Evolutionary conservation across 78 protist genomes (phyloP).

Genomic region (Dictyostelium firmibasis): DNA sequence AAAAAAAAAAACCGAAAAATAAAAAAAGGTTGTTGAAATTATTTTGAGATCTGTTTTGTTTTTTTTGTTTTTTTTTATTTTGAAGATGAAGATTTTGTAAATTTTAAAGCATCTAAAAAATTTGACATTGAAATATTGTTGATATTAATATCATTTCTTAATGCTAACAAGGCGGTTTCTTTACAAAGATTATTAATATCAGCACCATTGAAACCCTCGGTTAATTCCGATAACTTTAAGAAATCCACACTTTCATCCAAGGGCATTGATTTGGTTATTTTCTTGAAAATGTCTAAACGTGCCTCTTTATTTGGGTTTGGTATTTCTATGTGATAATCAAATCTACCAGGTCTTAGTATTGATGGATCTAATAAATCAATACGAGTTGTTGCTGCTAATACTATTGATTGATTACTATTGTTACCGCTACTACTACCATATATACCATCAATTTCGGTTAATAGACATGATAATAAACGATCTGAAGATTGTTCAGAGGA

Average conservation of each 20-base stretch:
- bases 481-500: constrained; percentile 53
- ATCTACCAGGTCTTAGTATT: constrained; percentile 67
- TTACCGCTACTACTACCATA: background rate
- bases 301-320: constrained; percentile 12
- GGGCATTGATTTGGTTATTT: constrained; percentile 49
- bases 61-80: background rate
- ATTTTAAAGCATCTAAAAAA: constrained; percentile 4
- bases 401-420: background rate
- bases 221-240: background rate
- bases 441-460: constrained; percentile 71
- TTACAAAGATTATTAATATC: constrained; percentile 84
- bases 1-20: background rate
- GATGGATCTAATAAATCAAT: constrained; percentile 59
- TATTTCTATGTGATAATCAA: constrained; percentile 49
- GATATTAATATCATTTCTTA: constrained; percentile 45
- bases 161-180: constrained; percentile 87
- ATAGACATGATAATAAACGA: constrained; percentile 51
- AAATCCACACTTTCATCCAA: background rate
- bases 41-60: background rate
- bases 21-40: background rate
- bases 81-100: background rate
- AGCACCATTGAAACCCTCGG: constrained; percentile 81
- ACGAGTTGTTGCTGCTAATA: constrained; percentile 57
- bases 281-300: constrained; percentile 27
- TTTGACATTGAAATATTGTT: background rate